Evolutionary conservation across 2,329 filamentous ascomycete genomes (phyloP), one percentile per base, ranked within the genome.

Genomic region (Zasmidium cellare): DNA sequence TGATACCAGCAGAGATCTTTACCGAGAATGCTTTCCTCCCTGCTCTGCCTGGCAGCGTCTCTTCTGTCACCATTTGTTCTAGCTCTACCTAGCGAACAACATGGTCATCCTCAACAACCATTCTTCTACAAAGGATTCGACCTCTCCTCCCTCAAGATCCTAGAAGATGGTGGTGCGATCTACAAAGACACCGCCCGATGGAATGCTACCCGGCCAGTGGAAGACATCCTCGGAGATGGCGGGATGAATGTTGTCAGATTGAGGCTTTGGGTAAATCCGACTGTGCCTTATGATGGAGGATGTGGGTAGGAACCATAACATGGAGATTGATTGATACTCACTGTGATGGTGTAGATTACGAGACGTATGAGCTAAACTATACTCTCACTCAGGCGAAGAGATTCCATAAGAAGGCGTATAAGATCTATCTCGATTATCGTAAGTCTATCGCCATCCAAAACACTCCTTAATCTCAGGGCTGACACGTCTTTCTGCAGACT

Each of bases 61-160:
- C 25, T 28, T 41, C 35, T 41, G 12, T 41, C n/a, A 14, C 16
- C 5, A 18, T 14, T 9, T 9, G 16, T 14, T 41, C 5, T 9
- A n/a, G 35, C 35, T 3, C n/a, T 41, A 18, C 35, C 35, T 5
- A 18, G 5, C n/a, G 35, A 41, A 18, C 35, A 41, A n/a, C 16
- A 41, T n/a, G 35, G 35, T n/a, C 35, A 14, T 41, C 44, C 5
- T 22, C 41, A 51, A 9, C 41, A 60, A 46, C 58, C 65, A 31
- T 67, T 60, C 54, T 71, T 71, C 55, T 76, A 73, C 63, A 71
- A 74, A 60, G 75, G 76, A 18, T 71, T 74, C 61, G 76, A 78
- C 55, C 65, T 77, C 1, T 74, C 71, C 18, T 77, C 74, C 0
- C 61, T 77, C 9, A 67, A 69, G 45, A 73, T 71, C 45, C 56